Evolutionary conservation across 306 rosid species (phyloP).

Genomic region (Spatholobus suberectus): DNA sequence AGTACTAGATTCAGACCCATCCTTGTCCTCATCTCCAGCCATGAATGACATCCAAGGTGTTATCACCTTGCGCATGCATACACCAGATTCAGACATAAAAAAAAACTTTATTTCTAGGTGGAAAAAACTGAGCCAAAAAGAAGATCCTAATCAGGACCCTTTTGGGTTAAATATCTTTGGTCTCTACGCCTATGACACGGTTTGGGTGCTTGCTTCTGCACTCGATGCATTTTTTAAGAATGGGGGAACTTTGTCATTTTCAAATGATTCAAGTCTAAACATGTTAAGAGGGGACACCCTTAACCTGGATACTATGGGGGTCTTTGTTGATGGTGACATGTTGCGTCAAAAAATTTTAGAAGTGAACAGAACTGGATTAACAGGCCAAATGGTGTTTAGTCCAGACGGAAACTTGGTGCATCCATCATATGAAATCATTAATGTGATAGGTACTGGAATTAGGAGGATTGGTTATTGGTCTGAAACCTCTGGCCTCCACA

Average conservation of each 20-base stretch:
- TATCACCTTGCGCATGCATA: conserved; percentile 65
- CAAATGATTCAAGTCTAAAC: conserved; percentile 60
- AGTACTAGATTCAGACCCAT: conserved; percentile 55
- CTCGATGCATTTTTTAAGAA: conserved; percentile 59
- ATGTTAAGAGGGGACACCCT: conserved; percentile 41
- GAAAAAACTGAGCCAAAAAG: conserved; percentile 53
- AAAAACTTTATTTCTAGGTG: conserved; percentile 61
- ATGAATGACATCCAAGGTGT: conserved; percentile 69
- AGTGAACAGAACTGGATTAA: conserved; percentile 65
- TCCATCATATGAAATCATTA: conserved; percentile 75
- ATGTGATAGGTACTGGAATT: conserved; percentile 67
- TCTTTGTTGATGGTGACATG: conserved; percentile 59
- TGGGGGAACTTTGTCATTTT: conserved; percentile 60
- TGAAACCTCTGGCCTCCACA: conserved; percentile 64
- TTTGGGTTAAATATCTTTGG: conserved; percentile 59
- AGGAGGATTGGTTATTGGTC: conserved; percentile 86
- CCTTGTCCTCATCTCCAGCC: conserved; percentile 25
- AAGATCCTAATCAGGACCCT: conserved; percentile 33
- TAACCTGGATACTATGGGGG: conserved; percentile 55
- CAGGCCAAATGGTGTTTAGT: conserved; percentile 60
- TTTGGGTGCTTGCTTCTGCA: conserved; percentile 75
- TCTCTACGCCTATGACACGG: conserved; percentile 80
- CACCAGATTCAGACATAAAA: conserved; percentile 63
- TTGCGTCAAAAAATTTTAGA: conserved; percentile 49
- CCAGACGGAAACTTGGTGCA: conserved; percentile 50